Conservation (phyloP, 2,329 filamentous ascomycete genomes). For the Incumbomyces lentus region DNA sequence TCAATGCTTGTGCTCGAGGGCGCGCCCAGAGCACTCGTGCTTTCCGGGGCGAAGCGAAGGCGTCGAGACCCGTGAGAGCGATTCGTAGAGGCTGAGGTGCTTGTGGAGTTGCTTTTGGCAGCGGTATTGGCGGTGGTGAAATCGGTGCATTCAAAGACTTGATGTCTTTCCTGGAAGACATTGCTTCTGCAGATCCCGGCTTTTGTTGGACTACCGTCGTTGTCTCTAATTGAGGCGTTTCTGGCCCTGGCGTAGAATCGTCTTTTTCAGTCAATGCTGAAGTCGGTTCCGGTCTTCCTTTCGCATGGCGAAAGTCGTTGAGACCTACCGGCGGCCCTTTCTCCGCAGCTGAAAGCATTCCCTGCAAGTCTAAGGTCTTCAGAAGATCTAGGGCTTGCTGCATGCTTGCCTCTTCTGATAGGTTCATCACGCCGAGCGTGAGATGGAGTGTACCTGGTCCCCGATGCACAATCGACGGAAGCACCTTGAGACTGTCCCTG, state of each 20-base stretch:
- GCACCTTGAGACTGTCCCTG: slow-evolving; percentile 22
- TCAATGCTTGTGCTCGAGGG: slow-evolving; percentile 21
- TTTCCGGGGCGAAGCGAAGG: slow-evolving; percentile 11
- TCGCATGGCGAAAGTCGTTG: neutral
- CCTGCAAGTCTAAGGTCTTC: slow-evolving; percentile 33
- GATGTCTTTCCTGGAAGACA: neutral
- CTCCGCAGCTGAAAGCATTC: slow-evolving; percentile 28
- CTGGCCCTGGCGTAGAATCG: neutral
- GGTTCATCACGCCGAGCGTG: slow-evolving; percentile 76
- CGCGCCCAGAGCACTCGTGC: slow-evolving; percentile 24
- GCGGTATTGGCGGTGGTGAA: slow-evolving; percentile 6
- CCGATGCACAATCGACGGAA: slow-evolving; percentile 59
- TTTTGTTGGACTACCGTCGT: neutral
- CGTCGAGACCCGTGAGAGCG: slow-evolving; percentile 14
- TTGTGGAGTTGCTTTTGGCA: neutral
- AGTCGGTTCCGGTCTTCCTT: neutral
- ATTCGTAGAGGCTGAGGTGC: slow-evolving; percentile 8
- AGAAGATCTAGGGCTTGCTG: slow-evolving; percentile 38
- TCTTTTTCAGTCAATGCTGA: neutral
- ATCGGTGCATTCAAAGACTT: slow-evolving; percentile 7
- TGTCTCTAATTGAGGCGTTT: neutral
- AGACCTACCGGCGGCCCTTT: slow-evolving; percentile 2
- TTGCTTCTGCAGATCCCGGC: neutral
- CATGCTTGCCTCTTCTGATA: slow-evolving; percentile 44
- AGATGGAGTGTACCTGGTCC: slow-evolving; percentile 74